A percentile compares a stretch with the other conserved stretches of the same genome.
phyloP scores from a whole-genome alignment of 495 filamentous ascomycete species.

The Bacidia rubella region DNA sequence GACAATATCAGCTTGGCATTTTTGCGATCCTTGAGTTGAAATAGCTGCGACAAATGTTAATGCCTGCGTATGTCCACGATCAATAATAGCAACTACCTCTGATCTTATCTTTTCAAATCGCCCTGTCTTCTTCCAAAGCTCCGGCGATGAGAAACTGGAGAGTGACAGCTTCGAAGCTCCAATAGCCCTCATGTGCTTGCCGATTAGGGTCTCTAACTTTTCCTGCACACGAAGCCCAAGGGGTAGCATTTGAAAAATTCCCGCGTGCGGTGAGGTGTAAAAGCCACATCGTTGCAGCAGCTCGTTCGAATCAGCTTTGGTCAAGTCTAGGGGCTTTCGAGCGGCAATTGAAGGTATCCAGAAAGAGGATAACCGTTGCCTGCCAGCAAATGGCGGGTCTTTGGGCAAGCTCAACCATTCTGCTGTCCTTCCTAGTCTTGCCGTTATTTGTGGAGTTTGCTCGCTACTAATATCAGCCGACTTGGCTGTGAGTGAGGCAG shows the following conservation, averaged over 20 bases:
- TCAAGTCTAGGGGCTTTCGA: neutral
- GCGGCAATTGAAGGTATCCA: constrained; percentile 18
- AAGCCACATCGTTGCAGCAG: constrained; percentile 3
- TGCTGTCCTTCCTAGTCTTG: too few relatives aligned
- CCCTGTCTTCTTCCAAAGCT: constrained; percentile 64
- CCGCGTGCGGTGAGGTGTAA: constrained; percentile 30
- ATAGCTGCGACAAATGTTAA: constrained; percentile 40
- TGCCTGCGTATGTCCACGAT: neutral
- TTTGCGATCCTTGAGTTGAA: constrained; percentile 69
- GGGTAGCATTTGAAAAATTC: constrained; percentile 86
- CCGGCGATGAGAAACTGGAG: constrained; percentile 75
- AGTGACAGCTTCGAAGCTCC: constrained; percentile 78
- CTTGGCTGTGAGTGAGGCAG: too few relatives aligned
- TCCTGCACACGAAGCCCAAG: constrained; percentile 81
- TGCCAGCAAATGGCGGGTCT: neutral
- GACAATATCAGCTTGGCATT: constrained; percentile 63
- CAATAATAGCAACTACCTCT: constrained; percentile 36
- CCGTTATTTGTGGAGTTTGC: too few relatives aligned
- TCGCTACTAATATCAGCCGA: too few relatives aligned
- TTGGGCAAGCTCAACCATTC: neutral
- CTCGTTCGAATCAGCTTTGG: neutral
- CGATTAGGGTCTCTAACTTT: constrained; percentile 74
- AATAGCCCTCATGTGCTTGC: constrained; percentile 71
- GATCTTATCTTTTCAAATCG: constrained; percentile 41
- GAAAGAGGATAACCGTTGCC: constrained; percentile 12